Conservation (phyloP, 176 grass and related monocot species). For the Oryza meyeriana region DNA sequence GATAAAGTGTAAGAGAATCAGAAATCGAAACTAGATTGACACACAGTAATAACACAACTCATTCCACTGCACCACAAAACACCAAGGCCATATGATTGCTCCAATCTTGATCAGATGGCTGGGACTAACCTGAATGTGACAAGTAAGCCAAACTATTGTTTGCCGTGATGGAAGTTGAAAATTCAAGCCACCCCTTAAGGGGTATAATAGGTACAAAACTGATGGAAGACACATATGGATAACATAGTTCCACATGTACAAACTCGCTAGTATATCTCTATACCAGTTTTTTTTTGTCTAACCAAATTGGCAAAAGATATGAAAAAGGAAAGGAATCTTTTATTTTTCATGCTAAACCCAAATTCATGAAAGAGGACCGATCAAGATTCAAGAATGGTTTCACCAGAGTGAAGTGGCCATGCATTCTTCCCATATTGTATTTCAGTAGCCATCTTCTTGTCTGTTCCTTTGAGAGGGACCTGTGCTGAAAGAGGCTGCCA, state of each 20-base stretch:
- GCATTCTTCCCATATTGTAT: conserved; percentile 16
- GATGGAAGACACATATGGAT: neutral
- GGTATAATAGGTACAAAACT: neutral
- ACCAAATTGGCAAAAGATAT: neutral
- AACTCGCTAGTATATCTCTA: neutral
- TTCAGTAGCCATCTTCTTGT: conserved; percentile 22
- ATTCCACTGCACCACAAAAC: no score
- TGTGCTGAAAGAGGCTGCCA: conserved; percentile 10
- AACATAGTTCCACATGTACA: neutral
- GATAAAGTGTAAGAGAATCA: no score
- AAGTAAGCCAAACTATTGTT: no score
- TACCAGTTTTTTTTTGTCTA: neutral
- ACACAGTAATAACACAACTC: no score
- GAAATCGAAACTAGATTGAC: no score
- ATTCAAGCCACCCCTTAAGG: neutral
- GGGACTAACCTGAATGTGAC: no score
- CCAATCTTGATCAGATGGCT: no score
- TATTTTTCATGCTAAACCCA: neutral
- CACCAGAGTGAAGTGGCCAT: neutral
- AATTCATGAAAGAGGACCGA: neutral
- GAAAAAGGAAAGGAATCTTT: neutral
- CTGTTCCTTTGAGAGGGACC: conserved; percentile 19
- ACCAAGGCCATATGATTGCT: no score
- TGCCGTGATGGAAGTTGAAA: no score
- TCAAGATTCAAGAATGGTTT: neutral